Conservation (phyloP, 805 yeast species). For the Lipomyces kockii region DNA sequence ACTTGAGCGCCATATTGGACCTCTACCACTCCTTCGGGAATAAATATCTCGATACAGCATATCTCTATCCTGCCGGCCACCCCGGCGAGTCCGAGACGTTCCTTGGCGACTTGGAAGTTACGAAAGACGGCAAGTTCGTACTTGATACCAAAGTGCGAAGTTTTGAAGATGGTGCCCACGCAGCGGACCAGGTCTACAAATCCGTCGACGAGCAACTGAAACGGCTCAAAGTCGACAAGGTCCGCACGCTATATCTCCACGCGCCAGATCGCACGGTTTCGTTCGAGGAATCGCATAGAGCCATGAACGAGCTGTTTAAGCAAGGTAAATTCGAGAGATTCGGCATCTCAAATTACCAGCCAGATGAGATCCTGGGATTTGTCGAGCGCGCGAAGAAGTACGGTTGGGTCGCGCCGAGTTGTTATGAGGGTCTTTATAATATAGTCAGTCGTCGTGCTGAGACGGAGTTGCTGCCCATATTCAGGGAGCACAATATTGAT, state of each 20-base stretch:
- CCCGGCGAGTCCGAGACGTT: constrained; percentile 27
- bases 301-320: constrained; percentile 38
- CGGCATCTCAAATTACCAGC: constrained; percentile 40
- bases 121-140: constrained; percentile 11
- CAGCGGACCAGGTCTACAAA: constrained; percentile 10
- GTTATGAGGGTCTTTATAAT: constrained; percentile 42
- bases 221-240: constrained; percentile 24
- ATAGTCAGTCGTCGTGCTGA: constrained; percentile 39
- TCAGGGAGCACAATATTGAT: constrained; percentile 35
- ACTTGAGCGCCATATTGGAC: constrained; percentile 18
- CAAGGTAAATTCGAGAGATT: constrained; percentile 40
- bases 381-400: constrained; percentile 21
- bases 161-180: constrained; percentile 19
- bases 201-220: constrained; percentile 17
- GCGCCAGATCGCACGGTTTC: constrained; percentile 39
- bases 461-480: constrained; percentile 37
- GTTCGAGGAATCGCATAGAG: constrained; percentile 38
- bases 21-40: constrained; percentile 13
- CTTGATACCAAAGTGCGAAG: constrained; percentile 20
- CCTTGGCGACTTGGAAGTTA: constrained; percentile 19
- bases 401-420: constrained; percentile 35
- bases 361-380: constrained; percentile 35
- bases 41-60: constrained; percentile 22
- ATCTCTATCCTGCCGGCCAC: constrained; percentile 26
- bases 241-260: constrained; percentile 29